Evolutionary conservation across 441 rosid genomes (phyloP).

Genomic region (Melastoma candidum): DNA sequence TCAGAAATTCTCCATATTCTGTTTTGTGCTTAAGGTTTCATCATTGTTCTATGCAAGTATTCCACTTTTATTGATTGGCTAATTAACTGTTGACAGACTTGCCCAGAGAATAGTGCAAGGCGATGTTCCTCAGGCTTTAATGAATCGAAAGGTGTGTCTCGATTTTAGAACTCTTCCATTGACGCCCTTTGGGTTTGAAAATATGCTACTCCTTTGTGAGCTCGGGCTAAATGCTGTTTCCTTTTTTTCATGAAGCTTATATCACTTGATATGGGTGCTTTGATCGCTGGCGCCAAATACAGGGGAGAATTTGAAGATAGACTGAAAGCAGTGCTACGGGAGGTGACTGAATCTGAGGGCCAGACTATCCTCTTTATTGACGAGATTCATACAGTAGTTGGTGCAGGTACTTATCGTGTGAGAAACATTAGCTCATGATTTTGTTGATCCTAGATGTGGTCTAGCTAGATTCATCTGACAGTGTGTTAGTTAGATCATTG

Average conservation of each 20-base stretch:
- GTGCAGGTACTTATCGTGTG: slow-evolving; percentile 55
- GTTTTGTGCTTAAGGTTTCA: no score
- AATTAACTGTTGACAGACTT: slow-evolving; percentile 44
- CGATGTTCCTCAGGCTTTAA: slow-evolving; percentile 97
- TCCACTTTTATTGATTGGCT: no score
- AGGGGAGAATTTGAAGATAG: slow-evolving; percentile 98
- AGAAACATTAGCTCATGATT: no score
- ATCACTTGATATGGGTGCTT: slow-evolving; percentile 97
- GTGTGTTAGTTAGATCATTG: no score
- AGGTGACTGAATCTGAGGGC: slow-evolving; percentile 91
- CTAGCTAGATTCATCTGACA: no score
- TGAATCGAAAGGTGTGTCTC: slow-evolving; percentile 66
- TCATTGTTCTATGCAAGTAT: no score
- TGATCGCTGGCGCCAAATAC: slow-evolving; percentile 94
- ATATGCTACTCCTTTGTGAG: background rate
- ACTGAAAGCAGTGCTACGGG: slow-evolving; percentile 86
- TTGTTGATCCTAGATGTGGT: no score
- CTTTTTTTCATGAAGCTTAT: slow-evolving; percentile 40
- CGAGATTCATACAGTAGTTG: slow-evolving; percentile 96
- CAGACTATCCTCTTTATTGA: slow-evolving; percentile 81
- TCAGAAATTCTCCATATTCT: no score
- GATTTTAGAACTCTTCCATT: background rate
- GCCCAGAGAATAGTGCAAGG: slow-evolving; percentile 98
- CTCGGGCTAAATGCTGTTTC: background rate
- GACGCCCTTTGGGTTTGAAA: background rate